Conservation (phyloP, 176 grass and related monocot genomes). For the Metroxylon sagu region DNA sequence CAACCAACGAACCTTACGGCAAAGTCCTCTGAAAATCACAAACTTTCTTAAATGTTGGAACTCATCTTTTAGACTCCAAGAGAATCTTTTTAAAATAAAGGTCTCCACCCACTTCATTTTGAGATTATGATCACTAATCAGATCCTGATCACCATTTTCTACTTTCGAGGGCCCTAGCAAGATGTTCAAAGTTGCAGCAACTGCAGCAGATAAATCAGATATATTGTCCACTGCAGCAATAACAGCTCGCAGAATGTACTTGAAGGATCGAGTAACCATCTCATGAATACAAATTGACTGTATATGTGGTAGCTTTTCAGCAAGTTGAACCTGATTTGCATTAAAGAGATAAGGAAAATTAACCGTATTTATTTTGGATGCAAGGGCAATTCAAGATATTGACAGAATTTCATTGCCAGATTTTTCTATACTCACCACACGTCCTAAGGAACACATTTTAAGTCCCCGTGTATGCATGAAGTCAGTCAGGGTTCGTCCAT, state of each 20-base stretch:
- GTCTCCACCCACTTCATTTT: conserved; percentile 67
- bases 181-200: conserved; percentile 87
- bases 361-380: not conserved
- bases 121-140: conserved; percentile 38
- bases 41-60: conserved; percentile 74
- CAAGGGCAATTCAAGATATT: too few species aligned
- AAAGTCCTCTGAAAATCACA: conserved; percentile 88
- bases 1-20: conserved; percentile 52
- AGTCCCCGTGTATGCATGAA: conserved; percentile 98
- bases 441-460: conserved; percentile 84
- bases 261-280: conserved; percentile 95
- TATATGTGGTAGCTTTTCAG: conserved; percentile 88
- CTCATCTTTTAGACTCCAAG: conserved; percentile 73
- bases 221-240: conserved; percentile 73
- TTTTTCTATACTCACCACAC: conserved; percentile 47
- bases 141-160: conserved; percentile 35
- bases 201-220: conserved; percentile 50
- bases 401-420: not conserved
- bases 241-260: conserved; percentile 80
- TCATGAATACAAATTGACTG: conserved; percentile 99
- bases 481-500: conserved; percentile 96
- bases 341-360: not conserved
- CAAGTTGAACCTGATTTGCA: conserved; percentile 76
- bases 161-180: conserved; percentile 58
- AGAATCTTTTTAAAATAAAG: conserved; percentile 81